phyloP scores from a whole-genome alignment of 768 basidiomycete species.

The Suillus bovinus region DNA sequence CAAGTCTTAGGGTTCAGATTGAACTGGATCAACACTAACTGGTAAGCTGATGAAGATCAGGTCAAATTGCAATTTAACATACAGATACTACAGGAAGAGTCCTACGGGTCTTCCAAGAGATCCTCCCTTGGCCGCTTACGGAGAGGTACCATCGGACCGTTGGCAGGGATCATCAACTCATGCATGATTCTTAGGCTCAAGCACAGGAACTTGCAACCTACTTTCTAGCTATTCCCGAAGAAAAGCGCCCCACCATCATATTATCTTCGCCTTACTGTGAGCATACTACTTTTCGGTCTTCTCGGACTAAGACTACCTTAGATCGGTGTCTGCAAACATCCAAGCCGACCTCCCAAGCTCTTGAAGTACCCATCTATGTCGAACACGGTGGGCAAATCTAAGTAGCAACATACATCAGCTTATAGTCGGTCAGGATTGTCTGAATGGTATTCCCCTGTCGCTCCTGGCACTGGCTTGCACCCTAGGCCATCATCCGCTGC shows the following conservation, averaged over 20 bases:
- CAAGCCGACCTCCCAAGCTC: conserved; percentile 57
- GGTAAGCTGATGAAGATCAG: conserved; percentile 43
- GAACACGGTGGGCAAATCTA: conserved; percentile 61
- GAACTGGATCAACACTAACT: conserved; percentile 68
- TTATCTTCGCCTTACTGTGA: conserved; percentile 86
- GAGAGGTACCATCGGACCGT: conserved; percentile 47
- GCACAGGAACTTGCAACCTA: conserved; percentile 70
- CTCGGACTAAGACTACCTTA: conserved; percentile 25
- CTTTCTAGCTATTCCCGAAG: conserved; percentile 61
- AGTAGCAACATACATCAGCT: background rate
- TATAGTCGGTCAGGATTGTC: conserved; percentile 48
- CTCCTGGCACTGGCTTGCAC: conserved; percentile 67
- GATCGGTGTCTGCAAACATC: conserved; percentile 89
- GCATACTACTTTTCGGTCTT: conserved; percentile 10
- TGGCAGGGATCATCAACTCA: background rate
- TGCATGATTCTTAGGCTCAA: conserved; percentile 48
- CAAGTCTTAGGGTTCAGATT: conserved; percentile 60
- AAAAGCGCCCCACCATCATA: conserved; percentile 72
- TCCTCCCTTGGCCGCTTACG: conserved; percentile 70
- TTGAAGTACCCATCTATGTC: conserved; percentile 69
- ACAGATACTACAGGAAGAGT: conserved; percentile 48
- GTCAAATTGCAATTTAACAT: conserved; percentile 10
- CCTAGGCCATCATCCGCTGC: conserved; percentile 66
- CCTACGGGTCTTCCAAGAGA: conserved; percentile 70
- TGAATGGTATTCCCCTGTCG: conserved; percentile 80